Conservation (phyloP, 1,139 yeast species). For the Kodamaea ohmeri region DNA sequence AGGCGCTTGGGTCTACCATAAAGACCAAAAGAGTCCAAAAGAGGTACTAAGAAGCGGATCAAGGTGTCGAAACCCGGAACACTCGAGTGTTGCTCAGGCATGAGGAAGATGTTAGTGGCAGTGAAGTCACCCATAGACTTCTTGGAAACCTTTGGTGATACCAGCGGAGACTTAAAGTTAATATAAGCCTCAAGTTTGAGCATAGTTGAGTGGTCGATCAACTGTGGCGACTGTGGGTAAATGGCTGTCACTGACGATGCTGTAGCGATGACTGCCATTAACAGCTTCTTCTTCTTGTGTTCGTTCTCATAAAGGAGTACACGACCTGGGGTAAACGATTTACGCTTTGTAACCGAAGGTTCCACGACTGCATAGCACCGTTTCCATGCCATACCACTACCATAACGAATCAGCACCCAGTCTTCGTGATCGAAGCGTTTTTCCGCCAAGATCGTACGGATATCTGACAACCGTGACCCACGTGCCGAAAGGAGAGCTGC, state of each 20-base stretch:
- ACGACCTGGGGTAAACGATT: slow-evolving; percentile 49
- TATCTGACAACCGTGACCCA: slow-evolving; percentile 84
- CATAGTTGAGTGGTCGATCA: slow-evolving; percentile 85
- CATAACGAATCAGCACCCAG: slow-evolving; percentile 92
- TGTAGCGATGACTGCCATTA: slow-evolving; percentile 74
- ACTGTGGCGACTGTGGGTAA: slow-evolving; percentile 80
- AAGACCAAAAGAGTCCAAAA: slow-evolving; percentile 79
- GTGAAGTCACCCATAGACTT: slow-evolving; percentile 54
- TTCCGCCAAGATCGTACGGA: slow-evolving; percentile 78
- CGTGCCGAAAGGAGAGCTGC: slow-evolving; percentile 88
- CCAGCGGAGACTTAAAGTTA: slow-evolving; percentile 49
- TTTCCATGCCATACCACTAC: slow-evolving; percentile 98
- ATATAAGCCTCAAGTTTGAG: slow-evolving; percentile 84
- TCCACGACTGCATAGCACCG: slow-evolving; percentile 91
- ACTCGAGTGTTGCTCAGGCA: slow-evolving; percentile 94
- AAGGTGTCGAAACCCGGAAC: slow-evolving; percentile 94
- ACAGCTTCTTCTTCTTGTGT: slow-evolving; percentile 57
- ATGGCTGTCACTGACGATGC: slow-evolving; percentile 83
- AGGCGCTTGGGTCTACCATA: slow-evolving; percentile 90
- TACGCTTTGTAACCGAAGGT: slow-evolving; percentile 52
- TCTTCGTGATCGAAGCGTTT: slow-evolving; percentile 86
- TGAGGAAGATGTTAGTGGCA: slow-evolving; percentile 80
- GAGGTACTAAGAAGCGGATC: slow-evolving; percentile 81
- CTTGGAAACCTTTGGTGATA: slow-evolving; percentile 36
- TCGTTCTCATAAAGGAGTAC: slow-evolving; percentile 67